Evolutionary conservation across 306 rosid species (phyloP), one percentile per base, ranked within the genome.

Genomic region (Inga oerstediana): DNA sequence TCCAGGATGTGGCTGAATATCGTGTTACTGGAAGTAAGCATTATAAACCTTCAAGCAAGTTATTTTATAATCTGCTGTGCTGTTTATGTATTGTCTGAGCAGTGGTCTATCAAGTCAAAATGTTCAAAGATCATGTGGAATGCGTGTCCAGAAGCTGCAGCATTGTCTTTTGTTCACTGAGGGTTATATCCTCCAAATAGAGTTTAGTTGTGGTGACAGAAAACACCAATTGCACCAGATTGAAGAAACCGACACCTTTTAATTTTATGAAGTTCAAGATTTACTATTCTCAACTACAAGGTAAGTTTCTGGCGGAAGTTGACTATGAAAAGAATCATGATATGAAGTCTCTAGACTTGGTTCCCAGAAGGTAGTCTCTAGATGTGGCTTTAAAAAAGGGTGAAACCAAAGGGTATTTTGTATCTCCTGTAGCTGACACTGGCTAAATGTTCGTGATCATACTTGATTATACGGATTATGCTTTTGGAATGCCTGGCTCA

Each of bases 301-400:
- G 72, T 10, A 52, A 56, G 48, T 46, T 68, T 14, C 75, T 83
- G 70, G 27, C 39, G 78, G 66, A 77, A 77, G 56, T 59, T 83
- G 72, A 77, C 48, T 39, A 54, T 52, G 73, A 45, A 76, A 62
- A 56, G 75, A 37, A 15, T 44, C 81, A 65, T 35, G 32, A 34
- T 68, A 76, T 76, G 65, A 72, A 82, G 65, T 54, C 22, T 51
- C 34, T 35, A 22, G 79, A 44, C 45, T 59, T 62, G 51, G 69
- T 75, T 80, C 61, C 56, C 17, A n/a, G 37, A 71, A 41, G 37
- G 56, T 43, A 71, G 75, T 71, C 4, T 41, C 54, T 71, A n/a
- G 54, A 44, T 71, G 52, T 71, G 75, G 14, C 44, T 43, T 71
- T 22, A 43, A 5, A 45, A 24, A 6, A 43, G 4, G 75, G 75